A percentile compares a stretch with the other conserved stretches of the same genome.
These are phyloP conservation scores for Ogataea pini DNA, from an alignment of 805 yeast species.

Conservation along the genomic window DNA sequence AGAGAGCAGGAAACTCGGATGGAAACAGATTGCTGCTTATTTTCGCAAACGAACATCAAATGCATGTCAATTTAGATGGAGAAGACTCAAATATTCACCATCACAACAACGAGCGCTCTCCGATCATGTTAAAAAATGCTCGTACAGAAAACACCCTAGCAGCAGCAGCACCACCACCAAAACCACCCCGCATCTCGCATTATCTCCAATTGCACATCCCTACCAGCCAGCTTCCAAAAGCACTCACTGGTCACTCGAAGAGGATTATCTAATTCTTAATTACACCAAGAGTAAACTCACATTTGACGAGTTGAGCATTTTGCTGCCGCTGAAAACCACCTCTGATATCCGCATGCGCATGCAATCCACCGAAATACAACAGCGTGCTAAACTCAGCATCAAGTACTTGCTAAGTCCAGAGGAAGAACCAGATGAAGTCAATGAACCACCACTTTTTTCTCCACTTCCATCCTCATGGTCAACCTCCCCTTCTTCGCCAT, in stretches of 20 bases:
- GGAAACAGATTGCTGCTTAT: constrained; percentile 82
- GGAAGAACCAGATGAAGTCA: background rate
- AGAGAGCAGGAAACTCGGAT: constrained; percentile 79
- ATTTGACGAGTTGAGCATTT: constrained; percentile 69
- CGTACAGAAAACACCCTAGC: background rate
- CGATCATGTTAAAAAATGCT: background rate
- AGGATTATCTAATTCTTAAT: constrained; percentile 50
- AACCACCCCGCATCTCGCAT: background rate
- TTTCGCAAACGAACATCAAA: constrained; percentile 81
- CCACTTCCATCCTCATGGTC: background rate
- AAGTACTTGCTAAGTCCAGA: constrained; percentile 11
- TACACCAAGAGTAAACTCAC: constrained; percentile 59
- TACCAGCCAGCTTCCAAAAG: background rate
- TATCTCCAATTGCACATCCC: background rate
- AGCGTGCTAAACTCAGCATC: constrained; percentile 13
- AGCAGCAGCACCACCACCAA: background rate
- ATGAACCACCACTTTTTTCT: background rate
- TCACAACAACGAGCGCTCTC: constrained; percentile 24
- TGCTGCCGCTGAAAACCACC: constrained; percentile 73
- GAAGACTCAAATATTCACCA: constrained; percentile 56
- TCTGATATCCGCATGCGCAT: constrained; percentile 70
- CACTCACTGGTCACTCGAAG: constrained; percentile 4
- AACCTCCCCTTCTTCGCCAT: background rate
- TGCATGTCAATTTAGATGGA: constrained; percentile 90
- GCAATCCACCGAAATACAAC: constrained; percentile 24